Percentiles rank a stretch among this genome's conserved stretches.
phyloP scores from a whole-genome alignment of 108 stramenopile genomes.

The Nitzschia palea region DNA sequence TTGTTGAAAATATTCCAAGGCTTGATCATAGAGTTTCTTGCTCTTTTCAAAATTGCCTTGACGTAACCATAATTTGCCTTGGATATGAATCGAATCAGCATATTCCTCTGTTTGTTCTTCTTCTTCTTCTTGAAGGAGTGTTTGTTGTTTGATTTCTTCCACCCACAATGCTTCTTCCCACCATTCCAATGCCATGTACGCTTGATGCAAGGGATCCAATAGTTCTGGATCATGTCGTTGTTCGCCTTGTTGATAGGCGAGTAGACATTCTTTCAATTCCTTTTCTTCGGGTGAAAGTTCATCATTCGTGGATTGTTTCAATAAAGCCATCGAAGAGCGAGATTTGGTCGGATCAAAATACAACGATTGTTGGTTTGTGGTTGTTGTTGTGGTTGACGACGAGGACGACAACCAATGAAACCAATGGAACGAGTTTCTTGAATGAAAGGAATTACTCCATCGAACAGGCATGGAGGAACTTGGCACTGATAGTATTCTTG shows the following conservation, averaged over 20 bases:
- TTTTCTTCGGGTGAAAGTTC: conserved; percentile 6
- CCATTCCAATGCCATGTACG: conserved; percentile 42
- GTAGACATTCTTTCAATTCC: neutral
- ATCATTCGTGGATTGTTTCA: conserved; percentile 20
- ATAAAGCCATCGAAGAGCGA: conserved; percentile 13
- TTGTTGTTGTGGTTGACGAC: too few species aligned
- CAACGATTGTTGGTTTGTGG: too few species aligned
- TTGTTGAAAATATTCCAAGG: conserved; percentile 36
- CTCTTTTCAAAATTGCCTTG: conserved; percentile 21
- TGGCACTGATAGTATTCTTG: too few species aligned
- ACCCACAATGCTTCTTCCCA: conserved; percentile 44
- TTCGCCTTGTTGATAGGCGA: conserved; percentile 12
- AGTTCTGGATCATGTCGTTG: conserved; percentile 1
- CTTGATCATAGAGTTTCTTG: conserved; percentile 35
- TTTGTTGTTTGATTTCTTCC: conserved; percentile 20
- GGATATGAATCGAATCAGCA: conserved; percentile 35
- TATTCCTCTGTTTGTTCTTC: conserved; percentile 18
- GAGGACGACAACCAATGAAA: neutral
- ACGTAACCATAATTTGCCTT: conserved; percentile 45
- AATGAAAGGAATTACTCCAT: too few species aligned
- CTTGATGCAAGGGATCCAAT: conserved; percentile 21
- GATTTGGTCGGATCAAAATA: neutral
- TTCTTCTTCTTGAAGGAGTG: neutral
- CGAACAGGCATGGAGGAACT: too few species aligned
- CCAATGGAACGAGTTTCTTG: too few species aligned